Evolutionary conservation across 73 alveolate genomes (phyloP), one percentile per base, ranked within the genome.

Genomic region (Paramecium primaurelia): DNA sequence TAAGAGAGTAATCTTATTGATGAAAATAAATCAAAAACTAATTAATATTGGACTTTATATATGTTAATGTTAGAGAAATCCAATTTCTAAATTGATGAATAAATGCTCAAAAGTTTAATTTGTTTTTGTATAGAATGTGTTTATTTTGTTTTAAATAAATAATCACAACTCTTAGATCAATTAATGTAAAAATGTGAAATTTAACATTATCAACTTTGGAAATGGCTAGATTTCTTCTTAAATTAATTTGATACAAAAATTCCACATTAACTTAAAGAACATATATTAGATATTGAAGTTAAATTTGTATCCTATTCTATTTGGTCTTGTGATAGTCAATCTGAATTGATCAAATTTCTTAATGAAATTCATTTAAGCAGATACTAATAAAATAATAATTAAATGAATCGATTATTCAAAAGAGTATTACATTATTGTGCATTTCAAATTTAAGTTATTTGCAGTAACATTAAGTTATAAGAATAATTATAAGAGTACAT

Each of bases 391-490:
- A 42, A 80, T 20, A 45, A 42, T 44, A 28, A 20, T 45, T 20
- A 22, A 26, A 80, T 80, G 91, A 80, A 80, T 80, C 49, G 91
- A 80, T 80, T 80, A 49, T 80, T 80, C 30, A 80, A 80, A 44
- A 42, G 91, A 80, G 91, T 80, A 26, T 42, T 80, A 12, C 91
- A 80, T 80, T 80, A 80, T 80, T 80, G 91, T 80, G 91, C 91
- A 34, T 80, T 32, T 80, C 49, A 80, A 80, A 80, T 80, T 16
- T 80, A 40, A 80, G 49, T 64, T 14, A 26, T 80, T 16, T 22
- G 91, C 9, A 25, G 75, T 16, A 8, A 42, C 28, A 26, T 80
- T 14, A 80, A 49, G 45, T 10, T 80, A 12, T 25, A 28, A 16
- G 91, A 80, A 80, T 80, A 80, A 80, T 38, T 25, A 26, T 80